Evolutionary conservation across 176 grass and related monocot species (phyloP).

Genomic region (Pontederia crassipes): DNA sequence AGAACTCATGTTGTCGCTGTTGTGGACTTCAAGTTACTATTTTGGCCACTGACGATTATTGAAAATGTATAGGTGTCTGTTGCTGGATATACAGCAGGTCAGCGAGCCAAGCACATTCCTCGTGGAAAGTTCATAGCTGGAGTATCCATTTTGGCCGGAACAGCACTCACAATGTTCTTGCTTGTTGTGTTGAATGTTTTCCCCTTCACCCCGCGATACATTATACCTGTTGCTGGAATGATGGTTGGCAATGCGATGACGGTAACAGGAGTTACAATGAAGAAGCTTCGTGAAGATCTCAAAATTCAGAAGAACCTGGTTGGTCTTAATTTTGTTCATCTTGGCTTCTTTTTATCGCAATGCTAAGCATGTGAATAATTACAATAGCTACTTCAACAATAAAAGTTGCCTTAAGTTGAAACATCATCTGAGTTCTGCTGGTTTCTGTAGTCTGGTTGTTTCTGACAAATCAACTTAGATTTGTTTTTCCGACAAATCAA

Average conservation of each 20-base stretch:
- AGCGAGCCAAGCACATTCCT: constrained; percentile 56
- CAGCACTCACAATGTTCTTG: constrained; percentile 65
- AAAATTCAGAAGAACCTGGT: constrained; percentile 44
- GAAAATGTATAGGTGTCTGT: constrained; percentile 31
- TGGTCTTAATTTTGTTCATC: background rate
- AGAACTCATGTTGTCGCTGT: no score
- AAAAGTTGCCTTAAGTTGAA: no score
- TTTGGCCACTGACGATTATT: no score
- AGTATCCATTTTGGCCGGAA: constrained; percentile 58
- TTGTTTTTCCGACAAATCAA: no score
- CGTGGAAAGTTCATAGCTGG: constrained; percentile 53
- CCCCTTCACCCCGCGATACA: constrained; percentile 75
- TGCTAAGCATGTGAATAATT: no score
- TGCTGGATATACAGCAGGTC: constrained; percentile 50
- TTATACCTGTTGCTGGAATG: constrained; percentile 89
- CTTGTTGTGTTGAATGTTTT: constrained; percentile 61
- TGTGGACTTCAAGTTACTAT: no score
- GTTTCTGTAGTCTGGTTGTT: no score
- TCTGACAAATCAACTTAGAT: no score
- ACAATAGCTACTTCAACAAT: no score
- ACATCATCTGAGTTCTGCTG: no score
- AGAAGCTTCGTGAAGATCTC: constrained; percentile 47
- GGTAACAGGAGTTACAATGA: constrained; percentile 74
- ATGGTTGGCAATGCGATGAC: constrained; percentile 96
- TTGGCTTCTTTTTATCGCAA: background rate